Base-by-base conservation (phyloP, 1,284 basidiomycete species). In the Malassezia japonica region DNA sequence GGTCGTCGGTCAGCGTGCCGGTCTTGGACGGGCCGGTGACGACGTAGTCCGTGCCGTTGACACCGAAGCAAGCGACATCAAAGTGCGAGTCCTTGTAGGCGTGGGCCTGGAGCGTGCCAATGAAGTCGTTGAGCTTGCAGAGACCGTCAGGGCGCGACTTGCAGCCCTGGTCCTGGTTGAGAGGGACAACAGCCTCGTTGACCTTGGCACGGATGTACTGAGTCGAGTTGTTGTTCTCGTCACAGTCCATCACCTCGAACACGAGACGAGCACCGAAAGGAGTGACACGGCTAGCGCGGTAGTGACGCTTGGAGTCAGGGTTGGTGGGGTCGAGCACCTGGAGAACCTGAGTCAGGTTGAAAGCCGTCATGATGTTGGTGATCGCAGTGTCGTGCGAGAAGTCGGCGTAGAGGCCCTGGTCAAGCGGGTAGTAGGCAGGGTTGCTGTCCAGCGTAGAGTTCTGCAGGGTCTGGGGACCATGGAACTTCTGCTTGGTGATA, bases 101-200 rank as follows among this genome's bases (percentile, higher is more conserved):
- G 25, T 42, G 40, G 10, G 55, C 6, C n/a, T 39, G 23, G 46
- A 65, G 62, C 48, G 60, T 57, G 1, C 74, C 76, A 28, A 90
- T 79, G 69, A 94, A 91, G 3, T 79, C 80, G 36, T 80, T 76
- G 6, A 91, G 76, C 0, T 84, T 77, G 62, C 89, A 95, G 71
- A 91, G 79, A 10, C 89, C 88, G 53, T 90, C 81, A 37, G 79
- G 76, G 62, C 83, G 74, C 8, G 74, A 57, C 13, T 62, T 78
- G 60, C 80, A 72, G 0, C 80, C 81, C 9, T 83, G 80, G 61
- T 87, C 90, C 29, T 83, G 80, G 2, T 83, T 83, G 33, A 92
- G 78, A 1, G 90, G 64, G 3, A 70, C 38, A 16, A 69, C 51
- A 1, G 67, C 67, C 35, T 70, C 90, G 75, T 92, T 92, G 72